Conservation (phyloP, 257 asterid genomes). For the Nicotiana paniculata region DNA sequence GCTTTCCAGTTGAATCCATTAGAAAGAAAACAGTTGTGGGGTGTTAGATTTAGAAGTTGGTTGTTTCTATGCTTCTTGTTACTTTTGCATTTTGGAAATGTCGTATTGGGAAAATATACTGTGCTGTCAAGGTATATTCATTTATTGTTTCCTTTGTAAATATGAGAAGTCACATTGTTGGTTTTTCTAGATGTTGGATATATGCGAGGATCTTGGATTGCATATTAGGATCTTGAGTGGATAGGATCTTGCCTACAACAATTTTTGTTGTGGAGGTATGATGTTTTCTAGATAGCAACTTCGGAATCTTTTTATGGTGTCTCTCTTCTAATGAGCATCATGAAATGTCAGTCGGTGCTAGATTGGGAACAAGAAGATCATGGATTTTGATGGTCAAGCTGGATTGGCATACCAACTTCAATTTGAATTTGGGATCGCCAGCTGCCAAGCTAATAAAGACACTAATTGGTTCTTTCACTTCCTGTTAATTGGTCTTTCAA, state of each 20-base stretch:
- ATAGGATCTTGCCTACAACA: constrained; percentile 46
- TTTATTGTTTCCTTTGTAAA: constrained; percentile 21
- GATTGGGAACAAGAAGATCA: constrained; percentile 75
- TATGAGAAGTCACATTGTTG: constrained; percentile 34
- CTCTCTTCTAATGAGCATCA: constrained; percentile 76
- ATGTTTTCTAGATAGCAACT: constrained; percentile 60
- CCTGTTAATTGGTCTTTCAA: constrained; percentile 25
- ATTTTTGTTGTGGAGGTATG: constrained; percentile 78
- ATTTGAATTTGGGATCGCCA: constrained; percentile 48
- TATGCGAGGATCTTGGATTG: constrained; percentile 69
- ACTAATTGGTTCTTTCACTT: constrained; percentile 34
- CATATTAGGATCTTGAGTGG: constrained; percentile 56
- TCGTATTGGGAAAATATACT: background rate
- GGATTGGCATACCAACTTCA: constrained; percentile 51
- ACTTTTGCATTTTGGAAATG: background rate
- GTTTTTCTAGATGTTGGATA: constrained; percentile 72
- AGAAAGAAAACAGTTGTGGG: background rate
- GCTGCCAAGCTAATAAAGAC: constrained; percentile 15
- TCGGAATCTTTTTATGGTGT: constrained; percentile 57
- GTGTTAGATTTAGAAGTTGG: constrained; percentile 2
- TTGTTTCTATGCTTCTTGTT: background rate
- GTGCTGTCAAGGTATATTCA: background rate
- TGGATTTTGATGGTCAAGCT: constrained; percentile 71
- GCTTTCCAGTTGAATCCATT: background rate
- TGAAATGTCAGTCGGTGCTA: constrained; percentile 81